Percentiles rank a stretch among this genome's conserved stretches.
phyloP scores from a whole-genome alignment of 495 filamentous ascomycete species.

The Xylaria cubensis region DNA sequence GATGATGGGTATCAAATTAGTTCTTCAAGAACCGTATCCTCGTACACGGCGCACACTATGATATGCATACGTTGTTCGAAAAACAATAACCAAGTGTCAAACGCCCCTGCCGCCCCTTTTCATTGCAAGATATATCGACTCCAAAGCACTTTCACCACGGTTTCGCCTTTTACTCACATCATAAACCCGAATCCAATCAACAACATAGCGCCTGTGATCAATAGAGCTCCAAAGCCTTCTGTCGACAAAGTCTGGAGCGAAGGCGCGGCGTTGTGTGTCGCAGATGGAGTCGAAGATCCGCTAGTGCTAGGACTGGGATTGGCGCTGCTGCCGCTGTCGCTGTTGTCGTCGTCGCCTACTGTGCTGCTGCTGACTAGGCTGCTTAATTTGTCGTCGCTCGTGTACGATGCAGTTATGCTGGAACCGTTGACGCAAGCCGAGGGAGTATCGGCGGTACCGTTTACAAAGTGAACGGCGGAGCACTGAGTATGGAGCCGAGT shows the following conservation, averaged over 20 bases:
- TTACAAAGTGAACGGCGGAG: slow-evolving; percentile 57
- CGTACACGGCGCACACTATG: background rate
- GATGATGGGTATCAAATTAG: slow-evolving; percentile 21
- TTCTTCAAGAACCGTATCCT: background rate
- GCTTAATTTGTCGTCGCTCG: slow-evolving; percentile 43
- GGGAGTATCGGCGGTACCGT: slow-evolving; percentile 39
- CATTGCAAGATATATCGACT: background rate
- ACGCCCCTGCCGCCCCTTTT: background rate
- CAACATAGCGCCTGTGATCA: slow-evolving; percentile 34
- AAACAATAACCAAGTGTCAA: background rate
- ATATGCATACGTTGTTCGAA: background rate
- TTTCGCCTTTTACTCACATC: slow-evolving; percentile 7
- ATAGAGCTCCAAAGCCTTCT: slow-evolving; percentile 30
- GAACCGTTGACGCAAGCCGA: slow-evolving; percentile 53
- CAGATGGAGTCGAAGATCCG: slow-evolving; percentile 28
- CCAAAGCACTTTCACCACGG: background rate
- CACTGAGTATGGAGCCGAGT: slow-evolving; percentile 44
- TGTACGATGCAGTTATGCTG: slow-evolving; percentile 44
- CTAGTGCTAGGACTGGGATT: background rate
- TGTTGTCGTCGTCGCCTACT: slow-evolving; percentile 10
- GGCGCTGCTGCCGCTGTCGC: background rate
- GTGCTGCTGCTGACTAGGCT: slow-evolving; percentile 21
- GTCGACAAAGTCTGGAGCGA: slow-evolving; percentile 13
- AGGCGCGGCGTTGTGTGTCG: slow-evolving; percentile 33
- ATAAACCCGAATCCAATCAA: slow-evolving; percentile 34